A percentile compares a stretch with the other conserved stretches of the same genome.
These are phyloP conservation scores for Globisporangium canariense DNA, from an alignment of 352 stramenopile species.

Conservation along the genomic window DNA sequence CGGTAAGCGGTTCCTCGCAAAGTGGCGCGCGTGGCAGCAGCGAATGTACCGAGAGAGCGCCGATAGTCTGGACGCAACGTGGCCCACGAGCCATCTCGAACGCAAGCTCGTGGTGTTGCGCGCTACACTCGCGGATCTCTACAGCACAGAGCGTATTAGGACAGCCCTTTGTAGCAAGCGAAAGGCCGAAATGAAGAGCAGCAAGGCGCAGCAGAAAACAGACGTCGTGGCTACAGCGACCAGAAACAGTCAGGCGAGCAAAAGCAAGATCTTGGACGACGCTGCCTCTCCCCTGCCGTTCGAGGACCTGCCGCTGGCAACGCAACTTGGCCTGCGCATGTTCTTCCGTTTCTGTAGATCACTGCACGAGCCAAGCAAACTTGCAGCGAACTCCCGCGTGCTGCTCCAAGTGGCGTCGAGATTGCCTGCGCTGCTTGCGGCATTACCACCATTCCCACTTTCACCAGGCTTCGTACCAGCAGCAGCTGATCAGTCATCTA, in stretches of 20 bases:
- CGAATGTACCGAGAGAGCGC: slow-evolving; percentile 17
- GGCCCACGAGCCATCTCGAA: slow-evolving; percentile 23
- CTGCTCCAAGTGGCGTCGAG: slow-evolving; percentile 46
- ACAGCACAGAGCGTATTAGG: neutral
- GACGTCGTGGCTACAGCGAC: too few relatives aligned
- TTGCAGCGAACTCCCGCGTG: slow-evolving; percentile 28
- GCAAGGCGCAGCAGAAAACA: neutral
- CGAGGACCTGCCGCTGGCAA: slow-evolving; percentile 34
- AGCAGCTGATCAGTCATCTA: neutral
- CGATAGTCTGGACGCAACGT: slow-evolving; percentile 26
- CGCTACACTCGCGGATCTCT: slow-evolving; percentile 26
- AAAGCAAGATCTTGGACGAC: slow-evolving; percentile 11
- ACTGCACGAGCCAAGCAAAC: slow-evolving; percentile 27
- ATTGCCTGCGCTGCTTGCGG: slow-evolving; percentile 53
- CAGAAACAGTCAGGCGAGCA: neutral
- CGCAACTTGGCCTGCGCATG: slow-evolving; percentile 59
- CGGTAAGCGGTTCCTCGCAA: neutral
- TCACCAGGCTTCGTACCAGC: slow-evolving; percentile 35
- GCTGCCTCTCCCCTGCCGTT: slow-evolving; percentile 23
- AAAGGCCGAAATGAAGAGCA: neutral
- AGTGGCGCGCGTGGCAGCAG: neutral
- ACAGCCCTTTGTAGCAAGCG: neutral
- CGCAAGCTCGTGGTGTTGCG: slow-evolving; percentile 44
- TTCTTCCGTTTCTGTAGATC: slow-evolving; percentile 71
- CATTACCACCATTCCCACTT: slow-evolving; percentile 50